Conservation (phyloP, 495 filamentous ascomycete genomes). For the Penicillium malachiteum region DNA sequence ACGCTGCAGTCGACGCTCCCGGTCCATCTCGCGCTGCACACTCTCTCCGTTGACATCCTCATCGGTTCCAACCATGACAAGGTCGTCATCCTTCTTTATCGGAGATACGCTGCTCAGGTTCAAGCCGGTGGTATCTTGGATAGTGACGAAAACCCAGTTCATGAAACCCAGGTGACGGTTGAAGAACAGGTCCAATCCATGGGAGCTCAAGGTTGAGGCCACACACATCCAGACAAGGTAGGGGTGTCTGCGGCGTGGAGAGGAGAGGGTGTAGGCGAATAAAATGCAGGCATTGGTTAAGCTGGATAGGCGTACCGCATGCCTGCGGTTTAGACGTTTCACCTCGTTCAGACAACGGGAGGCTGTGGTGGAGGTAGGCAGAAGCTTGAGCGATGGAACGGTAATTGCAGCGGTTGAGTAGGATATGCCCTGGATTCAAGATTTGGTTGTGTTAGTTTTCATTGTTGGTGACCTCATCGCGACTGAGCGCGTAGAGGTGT, state of each 20-base stretch:
- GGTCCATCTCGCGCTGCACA: conserved; percentile 67
- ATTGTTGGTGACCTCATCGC: background rate
- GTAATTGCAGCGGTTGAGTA: conserved; percentile 73
- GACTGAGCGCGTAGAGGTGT: background rate
- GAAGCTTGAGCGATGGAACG: conserved; percentile 71
- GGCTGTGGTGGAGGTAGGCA: conserved; percentile 68
- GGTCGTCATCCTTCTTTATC: conserved; percentile 66
- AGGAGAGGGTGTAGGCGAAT: conserved; percentile 72
- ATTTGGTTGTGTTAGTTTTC: background rate
- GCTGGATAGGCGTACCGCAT: conserved; percentile 59
- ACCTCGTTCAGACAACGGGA: conserved; percentile 63
- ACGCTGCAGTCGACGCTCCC: conserved; percentile 59
- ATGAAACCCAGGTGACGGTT: conserved; percentile 36
- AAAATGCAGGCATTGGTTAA: conserved; percentile 63
- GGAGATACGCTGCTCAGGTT: conserved; percentile 5
- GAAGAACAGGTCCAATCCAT: conserved; percentile 56
- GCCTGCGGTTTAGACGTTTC: conserved; percentile 54
- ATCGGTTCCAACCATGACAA: conserved; percentile 55
- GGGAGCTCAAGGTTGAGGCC: conserved; percentile 53
- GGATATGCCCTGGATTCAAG: conserved; percentile 67
- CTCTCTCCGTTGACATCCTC: conserved; percentile 77
- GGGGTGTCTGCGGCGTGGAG: conserved; percentile 68
- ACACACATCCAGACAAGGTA: conserved; percentile 79
- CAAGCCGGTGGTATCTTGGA: conserved; percentile 30
- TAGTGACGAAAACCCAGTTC: conserved; percentile 25